These are phyloP conservation scores for Micractinium conductrix DNA, from an alignment of 139 green algal genomes.

Conservation along the genomic window DNA sequence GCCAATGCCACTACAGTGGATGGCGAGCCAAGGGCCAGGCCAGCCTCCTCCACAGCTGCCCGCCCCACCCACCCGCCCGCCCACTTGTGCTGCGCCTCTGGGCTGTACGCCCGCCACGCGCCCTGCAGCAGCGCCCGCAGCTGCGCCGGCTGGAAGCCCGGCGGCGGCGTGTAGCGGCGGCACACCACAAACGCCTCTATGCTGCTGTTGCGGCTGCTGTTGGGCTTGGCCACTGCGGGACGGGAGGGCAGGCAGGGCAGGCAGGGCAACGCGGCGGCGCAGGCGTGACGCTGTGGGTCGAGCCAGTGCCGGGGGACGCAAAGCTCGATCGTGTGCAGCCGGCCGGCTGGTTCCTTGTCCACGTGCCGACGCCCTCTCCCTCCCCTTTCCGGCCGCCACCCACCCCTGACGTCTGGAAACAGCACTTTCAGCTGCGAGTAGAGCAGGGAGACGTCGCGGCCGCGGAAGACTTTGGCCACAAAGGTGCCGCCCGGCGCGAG, in stretches of 20 bases:
- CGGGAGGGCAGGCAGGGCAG: background rate
- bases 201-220: conserved; percentile 90
- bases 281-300: too few relatives aligned
- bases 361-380: too few relatives aligned
- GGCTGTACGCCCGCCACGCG: conserved; percentile 16
- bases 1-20: too few relatives aligned
- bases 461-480: conserved; percentile 96
- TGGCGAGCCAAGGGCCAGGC: too few relatives aligned
- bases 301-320: too few relatives aligned
- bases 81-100: conserved; percentile 26
- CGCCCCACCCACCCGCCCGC: too few relatives aligned
- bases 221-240: conserved; percentile 87
- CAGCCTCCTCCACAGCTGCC: too few relatives aligned
- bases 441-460: conserved; percentile 90
- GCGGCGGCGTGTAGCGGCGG: conserved; percentile 72
- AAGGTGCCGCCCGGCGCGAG: conserved; percentile 87
- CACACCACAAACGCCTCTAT: conserved; percentile 99
- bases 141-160: conserved; percentile 67
- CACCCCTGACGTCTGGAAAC: conserved; percentile 86
- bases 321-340: too few relatives aligned
- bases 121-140: conserved; percentile 63
- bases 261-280: background rate
- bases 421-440: conserved; percentile 93
- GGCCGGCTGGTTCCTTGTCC: too few relatives aligned
- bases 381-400: too few relatives aligned